These are phyloP conservation scores for Tuber borchii DNA, from an alignment of 495 filamentous ascomycete species.

Conservation along the genomic window DNA sequence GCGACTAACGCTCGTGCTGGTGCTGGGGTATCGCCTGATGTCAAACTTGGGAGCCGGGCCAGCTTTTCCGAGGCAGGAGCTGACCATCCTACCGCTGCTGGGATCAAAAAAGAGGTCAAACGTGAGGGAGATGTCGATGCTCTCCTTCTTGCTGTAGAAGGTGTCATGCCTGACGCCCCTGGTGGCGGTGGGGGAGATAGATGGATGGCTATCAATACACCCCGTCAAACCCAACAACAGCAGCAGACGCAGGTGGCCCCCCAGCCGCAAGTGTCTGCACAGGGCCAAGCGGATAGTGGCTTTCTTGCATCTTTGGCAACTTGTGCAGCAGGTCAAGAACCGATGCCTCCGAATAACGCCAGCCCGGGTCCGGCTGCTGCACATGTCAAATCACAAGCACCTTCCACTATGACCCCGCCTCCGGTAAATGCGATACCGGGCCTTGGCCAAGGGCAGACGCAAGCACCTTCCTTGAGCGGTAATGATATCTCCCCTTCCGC, in stretches of 20 bases:
- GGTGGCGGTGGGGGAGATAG: slow-evolving; percentile 25
- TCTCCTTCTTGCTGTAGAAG: slow-evolving; percentile 26
- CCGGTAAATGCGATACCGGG: slow-evolving; percentile 42
- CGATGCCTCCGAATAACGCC: slow-evolving; percentile 37
- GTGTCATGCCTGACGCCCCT: not conserved
- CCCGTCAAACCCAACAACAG: slow-evolving; percentile 21
- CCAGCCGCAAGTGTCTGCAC: slow-evolving; percentile 12
- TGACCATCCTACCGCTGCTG: slow-evolving; percentile 46
- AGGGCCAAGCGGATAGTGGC: slow-evolving; percentile 18
- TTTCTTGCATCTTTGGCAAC: slow-evolving; percentile 45
- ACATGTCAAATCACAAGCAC: slow-evolving; percentile 45
- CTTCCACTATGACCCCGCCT: slow-evolving; percentile 46
- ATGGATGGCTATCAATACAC: slow-evolving; percentile 43
- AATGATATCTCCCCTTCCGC: slow-evolving; percentile 32
- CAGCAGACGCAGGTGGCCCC: slow-evolving; percentile 14
- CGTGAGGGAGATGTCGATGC: slow-evolving; percentile 32
- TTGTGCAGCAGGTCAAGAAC: slow-evolving; percentile 46
- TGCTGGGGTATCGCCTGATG: slow-evolving; percentile 34
- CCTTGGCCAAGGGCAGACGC: slow-evolving; percentile 35
- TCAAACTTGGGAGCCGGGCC: slow-evolving; percentile 41
- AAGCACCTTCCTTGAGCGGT: slow-evolving; percentile 30
- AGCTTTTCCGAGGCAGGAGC: slow-evolving; percentile 43
- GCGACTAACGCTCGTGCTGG: slow-evolving; percentile 45
- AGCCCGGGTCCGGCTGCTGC: slow-evolving; percentile 47
- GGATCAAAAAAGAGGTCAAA: slow-evolving; percentile 47